Evolutionary conservation across 2,329 filamentous ascomycete species (phyloP), one percentile per base, ranked within the genome.

Genomic region (Remersonia thermophila): DNA sequence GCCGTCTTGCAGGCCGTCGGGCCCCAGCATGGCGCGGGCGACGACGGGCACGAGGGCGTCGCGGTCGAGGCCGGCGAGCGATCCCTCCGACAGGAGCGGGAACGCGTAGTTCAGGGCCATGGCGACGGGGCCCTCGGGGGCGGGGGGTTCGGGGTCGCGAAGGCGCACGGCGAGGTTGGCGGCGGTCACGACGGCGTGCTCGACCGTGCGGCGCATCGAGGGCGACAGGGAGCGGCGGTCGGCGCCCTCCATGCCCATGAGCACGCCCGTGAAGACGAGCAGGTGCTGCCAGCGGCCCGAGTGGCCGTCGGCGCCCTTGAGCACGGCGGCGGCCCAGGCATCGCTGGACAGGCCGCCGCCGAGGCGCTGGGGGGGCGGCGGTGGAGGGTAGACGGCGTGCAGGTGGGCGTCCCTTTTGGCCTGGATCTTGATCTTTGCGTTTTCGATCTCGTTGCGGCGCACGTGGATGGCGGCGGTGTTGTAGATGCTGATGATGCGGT

Each of bases 201-300:
- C 81, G 0, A 93, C 63, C 29, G 73, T 83, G 25, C 63, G 69
- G 31, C 78, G 69, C 54, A 89, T 66, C 34, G 67, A 58, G 23
- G 65, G 59, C 4, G 78, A 73, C n/a, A 86, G 57, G n/a, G 73
- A 71, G 40, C 71, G 68, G 31, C 75, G 61, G 28, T 77, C 70
- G 41, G 73, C 67, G 12, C 69, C 65, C 46, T 82, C 80, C 51
- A 87, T 79, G 7, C 83, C 85, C 52, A 89, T 70, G 39, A 94
- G 59, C 15, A 93, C 63, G 3, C 85, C 87, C 0, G 78, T 77
- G 7, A 94, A 69, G 4, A 87, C 70, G n/a, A 94, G 64, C 20
- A 86, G 59, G 56, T 94, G 86, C 55, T 85, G 79, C 85, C 85
- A 94, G 51, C 83, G 66, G 17, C 66, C 69, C 12, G 74, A 74